phyloP scores from a whole-genome alignment of 805 yeast genomes.

The Tetrapisispora pingtungensis region DNA sequence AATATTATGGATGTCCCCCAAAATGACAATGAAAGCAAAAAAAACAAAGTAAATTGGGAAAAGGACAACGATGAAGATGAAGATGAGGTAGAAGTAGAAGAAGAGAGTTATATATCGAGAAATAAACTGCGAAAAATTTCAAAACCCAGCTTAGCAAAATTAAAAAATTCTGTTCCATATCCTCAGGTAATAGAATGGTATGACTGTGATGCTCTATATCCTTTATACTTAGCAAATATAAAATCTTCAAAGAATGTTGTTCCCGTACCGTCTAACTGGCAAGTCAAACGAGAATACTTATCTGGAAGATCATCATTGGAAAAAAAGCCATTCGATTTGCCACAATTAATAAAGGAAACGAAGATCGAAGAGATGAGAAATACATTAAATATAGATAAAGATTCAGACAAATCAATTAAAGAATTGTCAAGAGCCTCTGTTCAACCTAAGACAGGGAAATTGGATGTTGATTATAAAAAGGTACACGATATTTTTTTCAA shows the following conservation, averaged over 20 bases:
- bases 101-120: slow-evolving; percentile 28
- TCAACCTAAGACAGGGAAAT: slow-evolving; percentile 77
- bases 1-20: no score
- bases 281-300: slow-evolving; percentile 61
- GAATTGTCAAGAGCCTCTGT: slow-evolving; percentile 74
- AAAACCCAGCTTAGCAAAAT: slow-evolving; percentile 54
- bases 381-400: slow-evolving; percentile 21
- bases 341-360: slow-evolving; percentile 66
- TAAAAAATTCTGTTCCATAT: slow-evolving; percentile 48
- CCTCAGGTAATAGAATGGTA: slow-evolving; percentile 82
- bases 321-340: slow-evolving; percentile 64
- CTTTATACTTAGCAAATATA: slow-evolving; percentile 50
- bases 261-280: slow-evolving; percentile 83
- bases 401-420: slow-evolving; percentile 45
- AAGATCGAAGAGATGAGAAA: slow-evolving; percentile 84
- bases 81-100: background rate
- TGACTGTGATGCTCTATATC: slow-evolving; percentile 79
- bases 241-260: slow-evolving; percentile 59
- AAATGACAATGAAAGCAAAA: no score
- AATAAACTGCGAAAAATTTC: slow-evolving; percentile 42
- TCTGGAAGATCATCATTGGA: slow-evolving; percentile 56
- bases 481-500: slow-evolving; percentile 82
- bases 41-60: background rate
- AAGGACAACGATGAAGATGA: background rate
- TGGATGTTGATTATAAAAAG: slow-evolving; percentile 78